Evolutionary conservation across 768 basidiomycete genomes (phyloP).

Genomic region (Pleurotus giganteus): DNA sequence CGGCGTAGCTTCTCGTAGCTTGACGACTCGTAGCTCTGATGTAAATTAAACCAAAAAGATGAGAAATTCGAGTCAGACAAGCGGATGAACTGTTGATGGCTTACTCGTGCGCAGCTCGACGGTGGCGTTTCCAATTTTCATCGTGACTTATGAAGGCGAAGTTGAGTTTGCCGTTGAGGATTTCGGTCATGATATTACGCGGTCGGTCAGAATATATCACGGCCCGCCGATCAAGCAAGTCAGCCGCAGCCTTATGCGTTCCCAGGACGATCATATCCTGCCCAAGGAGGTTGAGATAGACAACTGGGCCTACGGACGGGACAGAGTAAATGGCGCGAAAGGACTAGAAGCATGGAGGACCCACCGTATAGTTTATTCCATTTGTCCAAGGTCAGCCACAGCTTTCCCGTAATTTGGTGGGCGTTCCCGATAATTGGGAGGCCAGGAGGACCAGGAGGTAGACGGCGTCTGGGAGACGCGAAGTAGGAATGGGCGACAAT

Average conservation of each 20-base stretch:
- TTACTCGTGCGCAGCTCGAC: slow-evolving; percentile 7
- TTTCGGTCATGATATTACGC: slow-evolving; percentile 21
- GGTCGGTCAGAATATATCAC: slow-evolving; percentile 24
- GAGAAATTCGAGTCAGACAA: background rate
- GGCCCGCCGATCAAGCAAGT: slow-evolving; percentile 35
- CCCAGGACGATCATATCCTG: slow-evolving; percentile 33
- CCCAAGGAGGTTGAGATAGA: slow-evolving; percentile 29
- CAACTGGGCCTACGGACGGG: slow-evolving; percentile 8
- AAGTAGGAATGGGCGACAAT: no score
- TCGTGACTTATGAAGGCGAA: slow-evolving; percentile 6
- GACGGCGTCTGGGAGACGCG: slow-evolving; percentile 13
- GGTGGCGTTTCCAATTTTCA: slow-evolving; percentile 3
- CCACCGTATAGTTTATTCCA: slow-evolving; percentile 37
- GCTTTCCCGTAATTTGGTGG: slow-evolving; percentile 40
- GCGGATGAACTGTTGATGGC: no score
- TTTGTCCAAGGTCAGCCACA: slow-evolving; percentile 26
- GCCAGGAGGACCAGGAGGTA: slow-evolving; percentile 47
- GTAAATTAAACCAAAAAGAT: background rate
- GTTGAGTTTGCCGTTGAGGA: slow-evolving; percentile 8
- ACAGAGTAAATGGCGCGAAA: background rate
- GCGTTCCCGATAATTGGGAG: slow-evolving; percentile 46
- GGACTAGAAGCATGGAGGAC: background rate
- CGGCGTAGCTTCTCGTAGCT: slow-evolving; percentile 2
- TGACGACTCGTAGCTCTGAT: slow-evolving; percentile 18
- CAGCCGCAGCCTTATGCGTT: slow-evolving; percentile 23